These are phyloP conservation scores for Francoa sonchifolia DNA, from an alignment of 441 rosid species.

Conservation along the genomic window DNA sequence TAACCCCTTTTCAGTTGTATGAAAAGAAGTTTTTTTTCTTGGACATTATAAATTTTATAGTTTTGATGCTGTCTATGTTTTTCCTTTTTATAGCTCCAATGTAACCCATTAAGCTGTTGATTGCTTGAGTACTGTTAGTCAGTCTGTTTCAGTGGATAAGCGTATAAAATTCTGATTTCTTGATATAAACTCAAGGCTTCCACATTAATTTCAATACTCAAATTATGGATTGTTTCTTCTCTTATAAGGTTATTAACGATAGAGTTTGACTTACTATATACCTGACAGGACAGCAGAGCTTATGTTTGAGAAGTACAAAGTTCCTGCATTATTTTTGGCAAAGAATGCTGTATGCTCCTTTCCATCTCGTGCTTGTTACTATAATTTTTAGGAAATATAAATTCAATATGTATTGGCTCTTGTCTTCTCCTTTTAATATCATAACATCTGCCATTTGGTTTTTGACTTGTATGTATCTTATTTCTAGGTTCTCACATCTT, in stretches of 20 bases:
- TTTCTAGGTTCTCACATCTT: conserved; percentile 92
- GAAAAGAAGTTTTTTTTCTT: too few species aligned
- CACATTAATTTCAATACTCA: too few species aligned
- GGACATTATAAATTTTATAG: too few species aligned
- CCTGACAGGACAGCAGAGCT: conserved; percentile 87
- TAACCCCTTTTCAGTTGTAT: background rate
- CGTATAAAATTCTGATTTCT: too few species aligned
- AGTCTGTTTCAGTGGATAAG: too few species aligned
- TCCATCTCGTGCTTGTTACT: too few species aligned
- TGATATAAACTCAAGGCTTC: too few species aligned
- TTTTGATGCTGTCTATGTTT: too few species aligned
- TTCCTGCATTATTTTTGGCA: conserved; percentile 92
- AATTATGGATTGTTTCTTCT: too few species aligned
- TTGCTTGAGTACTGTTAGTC: too few species aligned
- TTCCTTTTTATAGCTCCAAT: too few species aligned
- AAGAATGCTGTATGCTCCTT: conserved; percentile 72
- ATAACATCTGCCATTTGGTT: conserved; percentile 1
- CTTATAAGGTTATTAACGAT: conserved; percentile 1
- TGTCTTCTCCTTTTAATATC: conserved; percentile 4
- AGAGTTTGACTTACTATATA: conserved; percentile 8
- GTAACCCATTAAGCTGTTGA: background rate
- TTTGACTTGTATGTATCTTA: conserved; percentile 15
- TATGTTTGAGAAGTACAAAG: conserved; percentile 93
- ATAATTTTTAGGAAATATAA: too few species aligned
- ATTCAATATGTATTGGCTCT: background rate